Base-by-base conservation (phyloP, 2,329 filamentous ascomycete genomes). In the Grosmannia penicillata region DNA sequence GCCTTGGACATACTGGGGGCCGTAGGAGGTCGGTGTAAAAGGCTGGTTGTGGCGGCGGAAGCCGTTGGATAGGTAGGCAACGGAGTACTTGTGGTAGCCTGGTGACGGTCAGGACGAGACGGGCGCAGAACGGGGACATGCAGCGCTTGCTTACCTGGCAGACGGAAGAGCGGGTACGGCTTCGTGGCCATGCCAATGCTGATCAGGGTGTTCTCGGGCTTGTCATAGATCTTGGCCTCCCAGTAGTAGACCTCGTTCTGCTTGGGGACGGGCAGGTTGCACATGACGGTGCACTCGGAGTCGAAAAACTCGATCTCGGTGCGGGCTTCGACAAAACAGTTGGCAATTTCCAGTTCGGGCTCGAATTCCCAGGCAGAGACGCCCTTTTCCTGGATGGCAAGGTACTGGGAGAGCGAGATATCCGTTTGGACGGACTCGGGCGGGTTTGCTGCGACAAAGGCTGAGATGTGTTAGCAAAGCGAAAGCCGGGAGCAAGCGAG, bases 361-460 rank as follows among this genome's bases (percentile, higher is more conserved):
- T 96, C 91, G 53, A 98, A 98, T 58, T 98, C 91, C 91, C 91
- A 98, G 7, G 91, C 91, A 6, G 91, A 94, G n/a, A 98, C 89
- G 36, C 91, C 91, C 59, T 98, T 98, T 64, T 98, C 91, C 63
- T 98, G 91, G 48, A 98, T 98, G 30, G 91, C 91, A 42, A 98
- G 72, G 56, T 94, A 96, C 57, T 98, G 91, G 26, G 91, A 96
- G 46, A 98, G 65, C 18, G 91, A 96, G 47, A 98, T 98, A 55
- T 98, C 91, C 48, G 91, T 96, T 53, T 91, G 86, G 42, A 89
- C 65, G 8, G 91, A 96, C 58, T 98, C 91, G 47, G 91, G 86
- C 4, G 89, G 91, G 54, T 96, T 95, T 40, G 80, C 84, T 57
- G 91, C 80, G 45, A 95, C 77, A 55, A 94, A 98, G 24, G 89